These are phyloP conservation scores for Alternaria rosae DNA, from an alignment of 2,329 filamentous ascomycete genomes.

Conservation along the genomic window DNA sequence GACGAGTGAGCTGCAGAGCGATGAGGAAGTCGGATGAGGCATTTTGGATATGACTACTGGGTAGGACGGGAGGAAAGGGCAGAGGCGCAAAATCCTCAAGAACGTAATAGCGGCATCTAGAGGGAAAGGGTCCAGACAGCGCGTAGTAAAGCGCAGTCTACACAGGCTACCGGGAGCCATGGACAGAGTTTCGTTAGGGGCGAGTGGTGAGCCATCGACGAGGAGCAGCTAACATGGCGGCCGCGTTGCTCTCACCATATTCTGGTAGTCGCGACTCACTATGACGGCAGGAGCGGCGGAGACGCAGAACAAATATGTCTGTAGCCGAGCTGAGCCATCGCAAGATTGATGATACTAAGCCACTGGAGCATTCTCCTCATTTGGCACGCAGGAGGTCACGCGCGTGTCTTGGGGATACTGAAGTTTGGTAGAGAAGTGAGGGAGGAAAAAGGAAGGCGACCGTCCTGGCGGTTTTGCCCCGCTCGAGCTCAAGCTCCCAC, in stretches of 20 bases:
- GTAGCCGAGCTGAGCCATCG: neutral
- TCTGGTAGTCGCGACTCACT: slow-evolving; percentile 17
- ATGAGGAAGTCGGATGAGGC: slow-evolving; percentile 14
- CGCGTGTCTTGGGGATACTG: neutral
- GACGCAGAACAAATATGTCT: neutral
- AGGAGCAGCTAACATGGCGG: slow-evolving; percentile 6
- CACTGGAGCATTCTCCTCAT: neutral
- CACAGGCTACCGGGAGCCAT: slow-evolving; percentile 6
- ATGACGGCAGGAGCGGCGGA: slow-evolving; percentile 14
- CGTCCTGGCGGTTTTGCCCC: slow-evolving; percentile 16
- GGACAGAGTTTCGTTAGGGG: slow-evolving; percentile 6
- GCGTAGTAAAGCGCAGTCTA: slow-evolving; percentile 24
- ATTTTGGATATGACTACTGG: slow-evolving; percentile 19
- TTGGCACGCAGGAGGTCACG: neutral
- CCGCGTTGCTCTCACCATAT: slow-evolving; percentile 12
- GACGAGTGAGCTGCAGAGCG: slow-evolving; percentile 25
- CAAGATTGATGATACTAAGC: neutral
- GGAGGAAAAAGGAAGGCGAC: neutral
- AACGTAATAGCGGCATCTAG: slow-evolving; percentile 6
- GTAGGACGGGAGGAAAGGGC: slow-evolving; percentile 31
- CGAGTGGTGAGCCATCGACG: slow-evolving; percentile 9
- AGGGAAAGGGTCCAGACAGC: slow-evolving; percentile 29
- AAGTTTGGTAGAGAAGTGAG: neutral
- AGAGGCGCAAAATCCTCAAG: slow-evolving; percentile 13
- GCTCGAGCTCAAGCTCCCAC: slow-evolving; percentile 10